Evolutionary conservation across 768 basidiomycete genomes (phyloP), one percentile per base, ranked within the genome.

Genomic region (Psilocybe azurescens): DNA sequence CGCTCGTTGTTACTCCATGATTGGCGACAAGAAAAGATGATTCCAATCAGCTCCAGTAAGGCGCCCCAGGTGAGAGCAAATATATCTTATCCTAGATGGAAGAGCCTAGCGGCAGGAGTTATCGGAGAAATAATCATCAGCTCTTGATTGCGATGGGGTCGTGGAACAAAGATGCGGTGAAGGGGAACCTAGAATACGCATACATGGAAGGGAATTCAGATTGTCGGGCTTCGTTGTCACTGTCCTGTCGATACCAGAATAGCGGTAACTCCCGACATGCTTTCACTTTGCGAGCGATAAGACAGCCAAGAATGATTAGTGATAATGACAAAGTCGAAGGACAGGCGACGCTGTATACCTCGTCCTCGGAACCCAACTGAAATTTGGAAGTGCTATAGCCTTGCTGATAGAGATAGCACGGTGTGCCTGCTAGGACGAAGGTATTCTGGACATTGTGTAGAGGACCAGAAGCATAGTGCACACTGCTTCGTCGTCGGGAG

Each of bases 351-450:
- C 39, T 20, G 44, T 24, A 20, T 56, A 46, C 55, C 56, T 65
- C 64, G 58, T 54, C 64, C 64, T 65, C 61, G 64, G 64, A 59
- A 51, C 32, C 33, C 33, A 44, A 13, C n/a, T 51, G 14, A 50
- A 32, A 56, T 39, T 46, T 16, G 41, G 60, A 54, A 59, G 60
- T 29, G 36, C 48, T 30, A 20, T 52, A 54, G 48, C 30, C 16
- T 39, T 55, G 48, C 38, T 46, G 54, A 61, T 28, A 24, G 33
- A 38, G 46, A 61, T 44, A 54, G 48, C 48, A 13, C 8, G 10
- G 14, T 44, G 10, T 39, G 10, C 46, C 39, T n/a, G 28, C 20
- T n/a, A 24, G n/a, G 29, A 33, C 14, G 33, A 39, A 32, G 52
- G 30, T 41, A 53, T 44, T 58, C 52, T 57, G 56, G 56, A 47